These are phyloP conservation scores for Domatiomyces globalis DNA, from an alignment of 2,329 filamentous ascomycete species.

Conservation along the genomic window DNA sequence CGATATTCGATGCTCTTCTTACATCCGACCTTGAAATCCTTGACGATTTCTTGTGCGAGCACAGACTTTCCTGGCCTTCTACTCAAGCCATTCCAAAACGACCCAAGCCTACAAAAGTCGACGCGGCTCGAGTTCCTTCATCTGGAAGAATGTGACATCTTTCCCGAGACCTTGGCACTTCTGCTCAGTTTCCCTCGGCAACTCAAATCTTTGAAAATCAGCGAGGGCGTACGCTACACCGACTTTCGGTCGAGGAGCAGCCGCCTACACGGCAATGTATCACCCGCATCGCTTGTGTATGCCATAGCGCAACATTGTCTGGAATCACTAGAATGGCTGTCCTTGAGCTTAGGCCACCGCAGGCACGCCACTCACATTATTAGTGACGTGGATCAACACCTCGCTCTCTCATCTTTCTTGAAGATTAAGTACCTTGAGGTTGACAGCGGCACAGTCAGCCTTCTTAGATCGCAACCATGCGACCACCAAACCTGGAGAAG, in stretches of 20 bases:
- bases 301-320: slow-evolving; percentile 11
- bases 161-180: slow-evolving; percentile 9
- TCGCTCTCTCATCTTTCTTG: slow-evolving; percentile 11
- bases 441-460: slow-evolving; percentile 12
- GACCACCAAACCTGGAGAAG: slow-evolving; percentile 15
- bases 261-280: slow-evolving; percentile 16
- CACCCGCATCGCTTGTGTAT: slow-evolving; percentile 12
- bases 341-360: slow-evolving; percentile 12
- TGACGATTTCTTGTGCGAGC: slow-evolving; percentile 19
- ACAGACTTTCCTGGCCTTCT: slow-evolving; percentile 13
- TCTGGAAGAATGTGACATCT: slow-evolving; percentile 18
- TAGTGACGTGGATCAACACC: slow-evolving; percentile 9
- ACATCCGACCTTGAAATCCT: slow-evolving; percentile 14
- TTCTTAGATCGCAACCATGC: slow-evolving; percentile 11
- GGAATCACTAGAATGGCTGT: slow-evolving; percentile 13
- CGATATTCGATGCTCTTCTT: slow-evolving; percentile 18
- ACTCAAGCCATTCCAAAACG: slow-evolving; percentile 7
- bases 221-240: slow-evolving; percentile 17
- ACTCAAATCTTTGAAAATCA: slow-evolving; percentile 17
- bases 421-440: slow-evolving; percentile 15
- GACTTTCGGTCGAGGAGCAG: slow-evolving; percentile 10
- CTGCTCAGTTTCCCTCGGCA: slow-evolving; percentile 14
- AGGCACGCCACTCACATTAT: slow-evolving; percentile 10
- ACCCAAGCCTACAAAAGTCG: slow-evolving; percentile 9
- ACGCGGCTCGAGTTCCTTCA: slow-evolving; percentile 15